A percentile compares a stretch with the other conserved stretches of the same genome.
Conservation (phyloP, 345 rosid genomes). For the Syzygium jambos region DNA sequence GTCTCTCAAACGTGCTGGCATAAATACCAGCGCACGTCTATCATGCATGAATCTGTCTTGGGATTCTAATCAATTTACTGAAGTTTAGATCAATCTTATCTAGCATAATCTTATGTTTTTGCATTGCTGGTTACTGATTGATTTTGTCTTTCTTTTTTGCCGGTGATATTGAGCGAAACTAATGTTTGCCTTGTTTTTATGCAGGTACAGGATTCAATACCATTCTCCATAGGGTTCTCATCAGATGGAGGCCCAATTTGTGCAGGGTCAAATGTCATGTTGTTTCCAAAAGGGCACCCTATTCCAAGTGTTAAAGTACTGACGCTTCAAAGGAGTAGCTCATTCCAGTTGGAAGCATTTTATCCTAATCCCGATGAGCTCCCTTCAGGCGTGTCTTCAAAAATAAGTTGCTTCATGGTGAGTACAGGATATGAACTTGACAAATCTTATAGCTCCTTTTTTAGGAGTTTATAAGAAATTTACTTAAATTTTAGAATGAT, state of each 20-base stretch:
- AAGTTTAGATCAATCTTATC: background rate
- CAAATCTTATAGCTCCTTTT: background rate
- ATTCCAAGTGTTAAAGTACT: constrained; percentile 40
- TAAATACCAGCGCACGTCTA: background rate
- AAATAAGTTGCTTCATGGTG: constrained; percentile 35
- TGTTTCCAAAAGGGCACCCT: constrained; percentile 42
- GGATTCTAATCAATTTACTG: background rate
- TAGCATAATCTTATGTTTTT: background rate
- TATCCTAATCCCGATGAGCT: constrained; percentile 38
- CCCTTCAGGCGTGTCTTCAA: constrained; percentile 25
- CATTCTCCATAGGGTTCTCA: constrained; percentile 45
- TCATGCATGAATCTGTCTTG: background rate
- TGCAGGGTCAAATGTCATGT: constrained; percentile 18
- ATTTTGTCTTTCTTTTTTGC: background rate
- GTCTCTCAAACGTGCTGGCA: background rate
- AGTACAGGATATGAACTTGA: background rate
- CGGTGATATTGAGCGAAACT: background rate
- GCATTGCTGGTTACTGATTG: background rate
- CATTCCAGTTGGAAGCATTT: constrained; percentile 38
- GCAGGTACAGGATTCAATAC: constrained; percentile 54
- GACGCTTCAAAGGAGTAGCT: constrained; percentile 27
- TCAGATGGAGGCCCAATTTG: constrained; percentile 26
- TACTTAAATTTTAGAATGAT: background rate
- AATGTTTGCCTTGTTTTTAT: background rate
- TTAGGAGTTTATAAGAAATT: background rate